These are phyloP conservation scores for Metschnikowia lunata DNA, from an alignment of 805 yeast species.

Conservation along the genomic window DNA sequence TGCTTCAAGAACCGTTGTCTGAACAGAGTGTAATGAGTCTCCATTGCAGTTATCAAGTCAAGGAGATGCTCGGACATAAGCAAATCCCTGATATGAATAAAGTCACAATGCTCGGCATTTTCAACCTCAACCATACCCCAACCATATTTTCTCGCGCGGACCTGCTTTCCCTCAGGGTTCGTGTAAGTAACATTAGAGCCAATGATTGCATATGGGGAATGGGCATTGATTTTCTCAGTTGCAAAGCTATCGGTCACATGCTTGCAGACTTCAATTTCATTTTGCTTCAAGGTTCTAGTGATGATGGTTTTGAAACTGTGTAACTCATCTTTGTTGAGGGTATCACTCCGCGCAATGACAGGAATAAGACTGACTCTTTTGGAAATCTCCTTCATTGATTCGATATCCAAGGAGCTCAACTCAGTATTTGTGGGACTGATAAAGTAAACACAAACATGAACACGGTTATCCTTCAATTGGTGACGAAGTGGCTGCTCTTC, in stretches of 20 bases:
- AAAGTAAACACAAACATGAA: slow-evolving; percentile 84
- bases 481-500: slow-evolving; percentile 47
- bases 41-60: slow-evolving; percentile 74
- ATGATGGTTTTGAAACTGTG: slow-evolving; percentile 49
- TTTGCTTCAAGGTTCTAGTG: slow-evolving; percentile 44
- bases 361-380: slow-evolving; percentile 78
- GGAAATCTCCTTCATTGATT: slow-evolving; percentile 65
- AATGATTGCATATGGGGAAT: slow-evolving; percentile 68
- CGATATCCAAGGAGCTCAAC: slow-evolving; percentile 63
- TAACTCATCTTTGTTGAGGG: slow-evolving; percentile 56
- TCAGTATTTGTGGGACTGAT: slow-evolving; percentile 57
- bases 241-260: slow-evolving; percentile 27
- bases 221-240: slow-evolving; percentile 27
- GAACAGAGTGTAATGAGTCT: slow-evolving; percentile 69
- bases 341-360: slow-evolving; percentile 76
- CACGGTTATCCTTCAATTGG: slow-evolving; percentile 52
- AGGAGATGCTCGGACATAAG: slow-evolving; percentile 68
- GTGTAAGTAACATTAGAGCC: slow-evolving; percentile 48
- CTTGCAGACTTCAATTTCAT: slow-evolving; percentile 46
- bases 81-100: slow-evolving; percentile 55
- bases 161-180: slow-evolving; percentile 35
- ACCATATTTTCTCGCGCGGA: slow-evolving; percentile 56
- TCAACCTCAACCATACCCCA: slow-evolving; percentile 91
- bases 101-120: slow-evolving; percentile 74
- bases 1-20: slow-evolving; percentile 54